Percentiles rank a stretch among this genome's conserved stretches.
Evolutionary conservation across 2,329 filamentous ascomycete species (phyloP).

Genomic region (Hortaea werneckii): DNA sequence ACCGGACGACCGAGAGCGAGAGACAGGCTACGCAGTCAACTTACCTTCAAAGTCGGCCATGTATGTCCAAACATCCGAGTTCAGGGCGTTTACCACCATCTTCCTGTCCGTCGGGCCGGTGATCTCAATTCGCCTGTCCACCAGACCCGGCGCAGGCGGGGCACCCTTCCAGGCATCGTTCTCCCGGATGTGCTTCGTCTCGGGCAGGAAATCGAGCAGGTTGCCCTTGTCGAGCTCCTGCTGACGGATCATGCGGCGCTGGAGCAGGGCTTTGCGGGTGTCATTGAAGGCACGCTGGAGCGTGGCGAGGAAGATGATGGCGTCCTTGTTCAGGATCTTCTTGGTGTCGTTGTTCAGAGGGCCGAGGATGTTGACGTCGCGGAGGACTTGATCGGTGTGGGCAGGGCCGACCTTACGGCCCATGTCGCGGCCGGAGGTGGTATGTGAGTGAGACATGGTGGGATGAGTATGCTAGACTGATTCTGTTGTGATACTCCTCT

Average conservation of each 20-base stretch:
- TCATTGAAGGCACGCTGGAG: constrained; percentile 90
- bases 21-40: too few species aligned
- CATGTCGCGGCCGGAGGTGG: constrained; percentile 3
- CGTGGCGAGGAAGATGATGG: constrained; percentile 82
- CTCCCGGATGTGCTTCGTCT: constrained; percentile 92
- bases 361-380: constrained; percentile 81
- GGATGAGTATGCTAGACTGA: too few species aligned
- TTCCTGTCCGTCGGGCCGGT: constrained; percentile 95
- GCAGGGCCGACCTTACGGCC: constrained; percentile 13
- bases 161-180: constrained; percentile 90
- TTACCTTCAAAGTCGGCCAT: constrained; percentile 98
- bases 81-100: constrained; percentile 97
- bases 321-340: constrained; percentile 87
- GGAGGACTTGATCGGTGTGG: constrained; percentile 58
- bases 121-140: constrained; percentile 92
- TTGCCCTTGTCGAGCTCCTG: constrained; percentile 83
- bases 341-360: constrained; percentile 64
- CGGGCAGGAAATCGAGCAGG: constrained; percentile 86
- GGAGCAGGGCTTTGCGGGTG: constrained; percentile 77
- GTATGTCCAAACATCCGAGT: constrained; percentile 94
- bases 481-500: not conserved
- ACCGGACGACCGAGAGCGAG: not conserved
- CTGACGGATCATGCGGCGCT: constrained; percentile 77
- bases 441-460: constrained; percentile 9
- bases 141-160: constrained; percentile 77